Evolutionary conservation across 2,329 filamentous ascomycete genomes (phyloP).

Genomic region (Paracamarosporium sp.): DNA sequence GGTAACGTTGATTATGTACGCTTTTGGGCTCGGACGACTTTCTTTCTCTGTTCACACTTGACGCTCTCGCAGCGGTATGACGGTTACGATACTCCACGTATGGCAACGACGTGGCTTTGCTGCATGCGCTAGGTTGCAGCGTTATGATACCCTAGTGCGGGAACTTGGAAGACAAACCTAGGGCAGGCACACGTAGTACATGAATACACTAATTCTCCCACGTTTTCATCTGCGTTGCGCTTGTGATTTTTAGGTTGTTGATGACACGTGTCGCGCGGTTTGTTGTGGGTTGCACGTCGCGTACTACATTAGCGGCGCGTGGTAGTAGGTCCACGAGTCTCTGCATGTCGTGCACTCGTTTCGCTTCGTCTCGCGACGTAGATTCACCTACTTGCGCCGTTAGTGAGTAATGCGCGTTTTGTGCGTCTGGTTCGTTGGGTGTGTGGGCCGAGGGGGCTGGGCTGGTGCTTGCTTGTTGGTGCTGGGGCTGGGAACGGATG

Average conservation of each 20-base stretch:
- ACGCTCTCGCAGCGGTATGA: constrained; percentile 28
- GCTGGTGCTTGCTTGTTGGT: too few relatives aligned
- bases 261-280: too few relatives aligned
- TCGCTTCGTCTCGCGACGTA: too few relatives aligned
- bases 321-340: too few relatives aligned
- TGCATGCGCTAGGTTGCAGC: constrained; percentile 26
- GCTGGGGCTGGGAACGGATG: too few relatives aligned
- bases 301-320: too few relatives aligned
- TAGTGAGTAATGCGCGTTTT: too few relatives aligned
- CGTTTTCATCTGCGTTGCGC: not conserved
- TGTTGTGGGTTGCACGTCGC: too few relatives aligned
- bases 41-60: constrained; percentile 18
- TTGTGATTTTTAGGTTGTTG: not conserved
- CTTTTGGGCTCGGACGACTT: constrained; percentile 13
- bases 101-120: constrained; percentile 15
- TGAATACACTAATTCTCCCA: constrained; percentile 19
- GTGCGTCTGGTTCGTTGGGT: too few relatives aligned
- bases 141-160: constrained; percentile 41
- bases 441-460: too few relatives aligned
- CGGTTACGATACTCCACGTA: constrained; percentile 30
- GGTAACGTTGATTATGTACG: constrained; percentile 18
- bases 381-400: too few relatives aligned
- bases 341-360: too few relatives aligned
- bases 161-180: constrained; percentile 7
- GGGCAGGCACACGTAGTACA: constrained; percentile 28